Percentiles rank a stretch among this genome's conserved stretches.
Evolutionary conservation across 805 yeast genomes (phyloP).

Genomic region (Yarrowia yakushimensis): DNA sequence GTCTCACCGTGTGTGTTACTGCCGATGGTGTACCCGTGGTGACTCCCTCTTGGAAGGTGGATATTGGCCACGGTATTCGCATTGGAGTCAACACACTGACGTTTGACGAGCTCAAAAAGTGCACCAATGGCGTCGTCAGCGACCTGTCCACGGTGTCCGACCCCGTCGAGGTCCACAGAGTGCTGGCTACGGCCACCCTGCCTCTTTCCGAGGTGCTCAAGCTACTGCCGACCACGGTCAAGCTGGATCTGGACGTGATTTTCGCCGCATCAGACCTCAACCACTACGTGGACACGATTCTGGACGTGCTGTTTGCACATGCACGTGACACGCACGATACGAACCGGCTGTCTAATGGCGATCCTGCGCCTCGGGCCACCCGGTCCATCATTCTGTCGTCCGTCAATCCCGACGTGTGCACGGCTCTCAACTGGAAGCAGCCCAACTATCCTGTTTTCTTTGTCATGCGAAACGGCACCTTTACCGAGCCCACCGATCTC

Average conservation of each 20-base stretch:
- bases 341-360: conserved; percentile 25
- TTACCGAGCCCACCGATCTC: conserved; percentile 33
- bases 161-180: conserved; percentile 42
- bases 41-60: conserved; percentile 29
- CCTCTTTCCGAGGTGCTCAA: conserved; percentile 59
- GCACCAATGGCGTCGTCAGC: not conserved
- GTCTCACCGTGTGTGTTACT: conserved; percentile 64
- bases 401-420: conserved; percentile 83
- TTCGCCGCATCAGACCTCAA: conserved; percentile 52
- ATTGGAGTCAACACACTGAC: conserved; percentile 44
- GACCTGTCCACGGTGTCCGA: conserved; percentile 28
- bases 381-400: conserved; percentile 82
- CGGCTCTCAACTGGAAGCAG: conserved; percentile 95
- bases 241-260: conserved; percentile 36
- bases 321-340: conserved; percentile 46
- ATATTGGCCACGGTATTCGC: conserved; percentile 42
- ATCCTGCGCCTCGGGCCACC: conserved; percentile 31
- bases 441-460: conserved; percentile 95
- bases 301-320: conserved; percentile 71
- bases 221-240: conserved; percentile 54
- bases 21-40: conserved; percentile 84
- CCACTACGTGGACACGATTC: conserved; percentile 67
- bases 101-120: conserved; percentile 3
- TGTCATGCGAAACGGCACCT: conserved; percentile 52
- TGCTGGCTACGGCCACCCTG: conserved; percentile 50